These are phyloP conservation scores for Cladophialophora bantiana DNA, from an alignment of 2,329 filamentous ascomycete genomes.

Conservation along the genomic window DNA sequence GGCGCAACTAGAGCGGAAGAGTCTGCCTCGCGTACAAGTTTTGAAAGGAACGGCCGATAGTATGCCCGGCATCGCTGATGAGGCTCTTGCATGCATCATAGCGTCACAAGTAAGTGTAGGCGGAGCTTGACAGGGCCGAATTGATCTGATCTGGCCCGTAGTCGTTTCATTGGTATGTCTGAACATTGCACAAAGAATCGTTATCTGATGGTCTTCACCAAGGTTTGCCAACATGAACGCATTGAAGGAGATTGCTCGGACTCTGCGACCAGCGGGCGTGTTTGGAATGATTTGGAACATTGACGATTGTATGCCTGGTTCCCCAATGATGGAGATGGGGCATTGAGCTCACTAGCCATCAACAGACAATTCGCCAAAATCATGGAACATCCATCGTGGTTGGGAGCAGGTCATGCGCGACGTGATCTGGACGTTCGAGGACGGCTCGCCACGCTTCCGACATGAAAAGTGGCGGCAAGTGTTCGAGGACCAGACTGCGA, in stretches of 20 bases:
- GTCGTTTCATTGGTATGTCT: constrained; percentile 61
- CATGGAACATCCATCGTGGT: constrained; percentile 61
- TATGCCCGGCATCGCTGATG: constrained; percentile 58
- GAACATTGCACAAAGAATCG: constrained; percentile 1
- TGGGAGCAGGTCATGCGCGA: constrained; percentile 71
- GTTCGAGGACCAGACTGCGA: constrained; percentile 66
- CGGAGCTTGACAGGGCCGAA: not conserved
- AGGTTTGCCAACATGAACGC: constrained; percentile 73
- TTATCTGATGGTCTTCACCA: constrained; percentile 1
- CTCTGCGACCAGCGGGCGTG: constrained; percentile 65
- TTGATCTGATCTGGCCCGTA: constrained; percentile 26
- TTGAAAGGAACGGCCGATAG: constrained; percentile 64
- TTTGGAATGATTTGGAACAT: constrained; percentile 77
- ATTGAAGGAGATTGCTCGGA: constrained; percentile 70
- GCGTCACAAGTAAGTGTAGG: constrained; percentile 68
- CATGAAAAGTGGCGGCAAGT: constrained; percentile 69
- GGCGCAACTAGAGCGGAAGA: constrained; percentile 64
- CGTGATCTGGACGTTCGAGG: constrained; percentile 62
- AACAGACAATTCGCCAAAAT: constrained; percentile 68
- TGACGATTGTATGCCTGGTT: constrained; percentile 67
- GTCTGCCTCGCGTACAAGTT: constrained; percentile 62
- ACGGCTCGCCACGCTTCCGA: constrained; percentile 70
- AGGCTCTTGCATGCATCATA: constrained; percentile 70
- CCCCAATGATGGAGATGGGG: not conserved
- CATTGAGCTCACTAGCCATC: not conserved